Conservation (phyloP, 2,329 filamentous ascomycete genomes). For the Cladophialophora chaetospira region DNA sequence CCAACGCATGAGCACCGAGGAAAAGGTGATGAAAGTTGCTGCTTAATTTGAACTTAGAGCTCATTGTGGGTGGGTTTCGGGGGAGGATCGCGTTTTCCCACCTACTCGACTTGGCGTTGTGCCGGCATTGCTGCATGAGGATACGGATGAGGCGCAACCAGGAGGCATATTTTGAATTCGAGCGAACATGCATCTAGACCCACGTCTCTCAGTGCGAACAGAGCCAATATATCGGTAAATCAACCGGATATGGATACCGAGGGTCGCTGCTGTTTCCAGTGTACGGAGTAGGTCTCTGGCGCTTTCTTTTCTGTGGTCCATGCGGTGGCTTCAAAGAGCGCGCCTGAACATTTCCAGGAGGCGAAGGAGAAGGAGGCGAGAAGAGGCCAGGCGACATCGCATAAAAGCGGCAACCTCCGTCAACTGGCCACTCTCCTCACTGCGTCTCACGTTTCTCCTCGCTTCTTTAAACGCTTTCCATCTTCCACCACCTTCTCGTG, state of each 20-base stretch:
- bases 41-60: conserved; percentile 8
- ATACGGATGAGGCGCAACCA: neutral
- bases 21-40: conserved; percentile 27
- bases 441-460: neutral
- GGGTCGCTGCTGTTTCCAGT: too few relatives aligned
- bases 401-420: conserved; percentile 3
- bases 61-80: neutral
- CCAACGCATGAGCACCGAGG: conserved; percentile 13
- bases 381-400: neutral
- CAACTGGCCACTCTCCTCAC: neutral
- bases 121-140: neutral
- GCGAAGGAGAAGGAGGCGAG: too few relatives aligned
- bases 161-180: neutral
- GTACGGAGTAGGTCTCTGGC: too few relatives aligned
- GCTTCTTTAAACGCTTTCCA: neutral
- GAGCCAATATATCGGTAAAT: neutral
- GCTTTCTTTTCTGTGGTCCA: neutral
- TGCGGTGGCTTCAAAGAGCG: neutral
- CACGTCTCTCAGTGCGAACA: neutral
- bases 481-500: neutral
- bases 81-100: neutral
- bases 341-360: conserved; percentile 9
- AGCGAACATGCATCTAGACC: conserved; percentile 1
- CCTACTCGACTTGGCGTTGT: neutral
- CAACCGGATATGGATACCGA: neutral